A percentile compares a stretch with the other conserved stretches of the same genome.
These are phyloP conservation scores for Hypoxylon sp. DNA, from an alignment of 2,329 filamentous ascomycete species.

Conservation along the genomic window DNA sequence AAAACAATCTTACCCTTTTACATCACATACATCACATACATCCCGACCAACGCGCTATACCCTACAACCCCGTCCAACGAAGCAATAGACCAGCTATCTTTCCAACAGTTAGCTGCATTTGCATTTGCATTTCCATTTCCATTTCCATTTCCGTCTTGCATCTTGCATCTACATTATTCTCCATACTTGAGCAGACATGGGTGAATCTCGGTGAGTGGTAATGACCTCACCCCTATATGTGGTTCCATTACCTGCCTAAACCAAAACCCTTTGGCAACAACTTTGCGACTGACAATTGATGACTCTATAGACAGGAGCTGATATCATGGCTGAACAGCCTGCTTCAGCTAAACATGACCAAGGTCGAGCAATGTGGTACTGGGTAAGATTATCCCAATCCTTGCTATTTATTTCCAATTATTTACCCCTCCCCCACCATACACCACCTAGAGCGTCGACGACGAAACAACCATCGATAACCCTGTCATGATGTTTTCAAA, in stretches of 20 bases:
- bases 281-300: slow-evolving; percentile 18
- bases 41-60: slow-evolving; percentile 13
- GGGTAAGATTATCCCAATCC: slow-evolving; percentile 74
- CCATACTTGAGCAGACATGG: slow-evolving; percentile 33
- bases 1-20: no score
- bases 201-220: slow-evolving; percentile 41
- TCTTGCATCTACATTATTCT: slow-evolving; percentile 3
- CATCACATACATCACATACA: no score
- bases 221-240: slow-evolving; percentile 16
- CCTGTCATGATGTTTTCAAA: slow-evolving; percentile 2
- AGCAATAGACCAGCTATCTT: no score
- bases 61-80: background rate
- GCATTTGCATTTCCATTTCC: no score
- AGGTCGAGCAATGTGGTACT: slow-evolving; percentile 98
- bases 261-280: no score
- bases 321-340: slow-evolving; percentile 97
- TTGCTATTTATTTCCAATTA: slow-evolving; percentile 42
- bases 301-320: slow-evolving; percentile 81
- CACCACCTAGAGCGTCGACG: slow-evolving; percentile 9
- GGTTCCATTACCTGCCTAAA: background rate
- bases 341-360: slow-evolving; percentile 96
- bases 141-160: slow-evolving; percentile 8
- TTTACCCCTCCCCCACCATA: slow-evolving; percentile 47
- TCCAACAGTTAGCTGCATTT: no score
- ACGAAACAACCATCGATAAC: slow-evolving; percentile 7